Conservation (phyloP, 176 grass and related monocot genomes). For the Microstegium vimineum region DNA sequence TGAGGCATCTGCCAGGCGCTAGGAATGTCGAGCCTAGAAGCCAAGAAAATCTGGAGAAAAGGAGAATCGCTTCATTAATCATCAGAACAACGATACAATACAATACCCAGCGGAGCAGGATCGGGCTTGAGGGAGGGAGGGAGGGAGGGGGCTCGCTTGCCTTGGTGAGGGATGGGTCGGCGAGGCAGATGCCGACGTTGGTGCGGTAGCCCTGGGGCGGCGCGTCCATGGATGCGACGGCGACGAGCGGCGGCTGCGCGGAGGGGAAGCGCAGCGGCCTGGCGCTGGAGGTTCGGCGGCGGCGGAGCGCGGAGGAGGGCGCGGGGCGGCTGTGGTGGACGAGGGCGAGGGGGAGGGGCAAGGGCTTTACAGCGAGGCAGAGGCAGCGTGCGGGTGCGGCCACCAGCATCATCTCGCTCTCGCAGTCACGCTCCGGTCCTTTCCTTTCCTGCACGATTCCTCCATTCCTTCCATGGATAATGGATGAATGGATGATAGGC, state of each 20-base stretch:
- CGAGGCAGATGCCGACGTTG: constrained; percentile 95
- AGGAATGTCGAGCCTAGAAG: constrained; percentile 83
- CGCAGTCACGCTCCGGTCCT: background rate
- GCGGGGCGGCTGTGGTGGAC: background rate
- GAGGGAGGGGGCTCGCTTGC: background rate
- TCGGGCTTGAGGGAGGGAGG: background rate
- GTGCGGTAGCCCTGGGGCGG: constrained; percentile 70
- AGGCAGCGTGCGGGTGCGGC: background rate
- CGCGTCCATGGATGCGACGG: constrained; percentile 61
- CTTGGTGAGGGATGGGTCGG: constrained; percentile 71
- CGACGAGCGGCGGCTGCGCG: background rate
- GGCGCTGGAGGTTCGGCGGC: background rate
- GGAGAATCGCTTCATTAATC: background rate
- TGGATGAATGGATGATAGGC: background rate
- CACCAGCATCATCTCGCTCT: constrained; percentile 1
- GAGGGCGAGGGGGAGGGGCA: background rate
- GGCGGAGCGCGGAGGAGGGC: background rate
- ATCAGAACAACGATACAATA: background rate
- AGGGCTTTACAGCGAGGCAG: background rate
- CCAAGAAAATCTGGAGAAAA: constrained; percentile 61
- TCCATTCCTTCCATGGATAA: background rate
- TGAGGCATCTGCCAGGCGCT: constrained; percentile 96
- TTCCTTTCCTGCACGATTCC: background rate
- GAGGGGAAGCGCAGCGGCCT: background rate
- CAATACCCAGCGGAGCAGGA: background rate